These are phyloP conservation scores for Ramichloridium luteum DNA, from an alignment of 2,329 filamentous ascomycete genomes.

Conservation along the genomic window DNA sequence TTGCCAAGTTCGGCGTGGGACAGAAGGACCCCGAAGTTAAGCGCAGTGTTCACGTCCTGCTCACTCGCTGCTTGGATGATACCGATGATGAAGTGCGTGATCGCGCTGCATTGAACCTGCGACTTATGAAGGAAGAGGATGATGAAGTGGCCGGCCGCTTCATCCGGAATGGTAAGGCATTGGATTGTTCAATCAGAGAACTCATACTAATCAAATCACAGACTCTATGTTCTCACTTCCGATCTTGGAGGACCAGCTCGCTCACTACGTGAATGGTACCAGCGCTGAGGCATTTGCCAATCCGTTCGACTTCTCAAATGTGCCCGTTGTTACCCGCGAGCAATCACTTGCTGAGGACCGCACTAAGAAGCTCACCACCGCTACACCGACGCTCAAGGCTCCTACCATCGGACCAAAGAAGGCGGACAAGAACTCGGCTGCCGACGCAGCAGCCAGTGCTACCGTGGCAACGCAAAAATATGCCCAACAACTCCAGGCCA, in stretches of 20 bases:
- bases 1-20: conserved; percentile 93
- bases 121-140: conserved; percentile 75
- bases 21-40: conserved; percentile 96
- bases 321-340: conserved; percentile 88
- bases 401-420: conserved; percentile 72
- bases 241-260: conserved; percentile 91
- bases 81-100: conserved; percentile 96
- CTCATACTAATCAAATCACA: conserved; percentile 28
- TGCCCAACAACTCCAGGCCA: conserved; percentile 70
- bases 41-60: conserved; percentile 81
- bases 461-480: conserved; percentile 79
- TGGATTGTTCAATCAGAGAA: background rate
- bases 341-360: conserved; percentile 93
- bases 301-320: conserved; percentile 81
- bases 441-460: conserved; percentile 58
- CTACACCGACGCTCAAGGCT: conserved; percentile 85
- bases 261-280: conserved; percentile 91
- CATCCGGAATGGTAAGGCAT: conserved; percentile 69
- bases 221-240: conserved; percentile 93
- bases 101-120: conserved; percentile 81
- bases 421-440: conserved; percentile 56
- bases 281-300: conserved; percentile 72
- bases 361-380: conserved; percentile 90
- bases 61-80: conserved; percentile 88
- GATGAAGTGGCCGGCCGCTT: conserved; percentile 77